Evolutionary conservation across 306 rosid genomes (phyloP), one percentile per base, ranked within the genome.

Genomic region (Erythrophleum fordii): DNA sequence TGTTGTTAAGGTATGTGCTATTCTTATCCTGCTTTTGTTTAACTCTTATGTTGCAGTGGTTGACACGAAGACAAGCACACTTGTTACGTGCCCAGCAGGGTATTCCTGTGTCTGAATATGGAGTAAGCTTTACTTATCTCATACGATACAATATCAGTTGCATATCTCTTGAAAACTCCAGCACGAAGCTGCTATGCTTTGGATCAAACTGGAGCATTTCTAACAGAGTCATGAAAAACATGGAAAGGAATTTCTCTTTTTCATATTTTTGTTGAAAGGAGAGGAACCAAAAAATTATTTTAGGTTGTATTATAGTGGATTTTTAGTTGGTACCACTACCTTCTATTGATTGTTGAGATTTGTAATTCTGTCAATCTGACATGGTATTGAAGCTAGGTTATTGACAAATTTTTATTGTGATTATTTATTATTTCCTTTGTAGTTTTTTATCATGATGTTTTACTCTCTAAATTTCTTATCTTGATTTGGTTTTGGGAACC

Each of bases 41-140:
- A 70, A 80, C 69, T 59, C 44, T 44, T 81, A 56, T 79, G 34
- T 48, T 76, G 66, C 90, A 95, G 99, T 95, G 99, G 99, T 81
- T 92, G 92, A 77, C 92, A 17, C 91, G 99, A 86, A 92, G 99
- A 84, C 91, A 93, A 78, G 99, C 98, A 81, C 98, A 90, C 90
- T 86, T 89, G 59, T 55, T 95, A 75, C 99, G 97, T 72, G 98
- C 98, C 13, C 99, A 95, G 73, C 98, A 95, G 83, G 99, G 99
- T 59, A 91, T 95, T 69, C 99, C 99, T 72, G 83, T 95, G 31
- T 93, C 99, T 41, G 99, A 95, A 79, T 90, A 90, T 77, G 99
- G 98, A 88, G 99, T 93, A 83, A 87, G 88, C 28, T 69, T 78
- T 58, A 6, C 68, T 58, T 23, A 11, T 77, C 34, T 60, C 52